Evolutionary conservation across 257 asterid genomes (phyloP), one percentile per base, ranked within the genome.

Genomic region (Sherardia arvensis): DNA sequence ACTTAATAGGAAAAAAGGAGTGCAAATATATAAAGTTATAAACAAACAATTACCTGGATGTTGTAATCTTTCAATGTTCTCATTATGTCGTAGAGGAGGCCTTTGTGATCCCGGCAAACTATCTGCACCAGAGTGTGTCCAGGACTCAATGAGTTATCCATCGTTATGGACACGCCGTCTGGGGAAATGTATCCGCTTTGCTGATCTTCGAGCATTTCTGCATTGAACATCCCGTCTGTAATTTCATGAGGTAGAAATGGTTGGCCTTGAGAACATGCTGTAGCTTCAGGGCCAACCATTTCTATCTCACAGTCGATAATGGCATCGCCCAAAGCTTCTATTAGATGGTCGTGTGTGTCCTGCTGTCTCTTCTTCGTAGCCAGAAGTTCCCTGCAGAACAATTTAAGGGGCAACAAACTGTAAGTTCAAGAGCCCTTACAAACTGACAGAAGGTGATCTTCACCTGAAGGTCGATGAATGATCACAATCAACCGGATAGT

Each of bases 111-210:
- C 49, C 48, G 85, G 79, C 94, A 91, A 69, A 78, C 88, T 32
- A 88, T 85, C 77, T 91, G 96, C 77, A 91, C 81, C 5, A 86
- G 92, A 12, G 96, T 86, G 75, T 84, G 98, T 29, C 85, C 83
- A 61, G 88, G 98, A 55, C 96, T 86, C 79, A 88, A 58, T 33
- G 61, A 60, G 77, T 88, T 88, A 59, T 91, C 98, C 65, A 88
- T 71, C 5, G 83, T 76, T 61, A 91, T 74, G 17, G 87, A 83
- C 10, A 88, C 88, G 26, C 81, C 51, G 60, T 76, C 77, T 30
- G 72, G 80, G 61, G 80, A 78, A 22, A 67, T 59, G 5, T 79
- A 60, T 68, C 80, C 75, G n/a, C 77, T 74, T 64, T 64, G 66
- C 40, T 64, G 74, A 54, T 74, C 74, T 22, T 71, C 69, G 26